Conservation (phyloP, 2,329 filamentous ascomycete species). For the Esteya vermicola region DNA sequence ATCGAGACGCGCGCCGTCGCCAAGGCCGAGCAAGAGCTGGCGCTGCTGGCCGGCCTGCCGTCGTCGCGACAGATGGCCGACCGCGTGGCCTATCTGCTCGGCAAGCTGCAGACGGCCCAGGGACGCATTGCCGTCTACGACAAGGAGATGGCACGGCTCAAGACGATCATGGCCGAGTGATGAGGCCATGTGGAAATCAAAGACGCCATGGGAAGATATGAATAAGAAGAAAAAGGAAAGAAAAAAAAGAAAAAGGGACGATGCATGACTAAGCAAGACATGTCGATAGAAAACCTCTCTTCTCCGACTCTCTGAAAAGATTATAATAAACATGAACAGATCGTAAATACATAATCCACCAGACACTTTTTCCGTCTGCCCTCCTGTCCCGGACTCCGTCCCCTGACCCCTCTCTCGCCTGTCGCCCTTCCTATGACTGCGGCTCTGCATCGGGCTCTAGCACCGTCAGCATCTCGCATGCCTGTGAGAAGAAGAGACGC, state of each 20-base stretch:
- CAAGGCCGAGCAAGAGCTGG: constrained; percentile 67
- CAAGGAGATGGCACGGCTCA: constrained; percentile 53
- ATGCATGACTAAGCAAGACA: no score
- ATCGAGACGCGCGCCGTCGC: constrained; percentile 61
- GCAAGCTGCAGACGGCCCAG: constrained; percentile 63
- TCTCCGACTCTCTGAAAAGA: no score
- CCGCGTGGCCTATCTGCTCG: constrained; percentile 57
- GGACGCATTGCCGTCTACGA: constrained; percentile 61
- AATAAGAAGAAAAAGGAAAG: neutral
- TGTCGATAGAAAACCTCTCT: no score
- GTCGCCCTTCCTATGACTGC: neutral
- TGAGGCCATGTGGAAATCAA: no score
- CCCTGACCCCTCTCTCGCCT: no score
- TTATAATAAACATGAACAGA: no score
- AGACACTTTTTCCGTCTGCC: no score
- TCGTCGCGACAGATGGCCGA: constrained; percentile 54
- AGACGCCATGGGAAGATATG: no score
- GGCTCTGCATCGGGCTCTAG: constrained; percentile 9
- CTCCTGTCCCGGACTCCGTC: no score
- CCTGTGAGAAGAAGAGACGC: constrained; percentile 85
- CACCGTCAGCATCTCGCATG: constrained; percentile 40
- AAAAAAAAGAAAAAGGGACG: neutral
- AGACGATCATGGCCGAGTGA: constrained; percentile 51
- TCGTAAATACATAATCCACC: no score
- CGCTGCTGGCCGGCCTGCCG: constrained; percentile 53